Percentiles rank a stretch among this genome's conserved stretches.
Evolutionary conservation across 106 monocot species (phyloP).

Genomic region (Dendrobium huoshanense): DNA sequence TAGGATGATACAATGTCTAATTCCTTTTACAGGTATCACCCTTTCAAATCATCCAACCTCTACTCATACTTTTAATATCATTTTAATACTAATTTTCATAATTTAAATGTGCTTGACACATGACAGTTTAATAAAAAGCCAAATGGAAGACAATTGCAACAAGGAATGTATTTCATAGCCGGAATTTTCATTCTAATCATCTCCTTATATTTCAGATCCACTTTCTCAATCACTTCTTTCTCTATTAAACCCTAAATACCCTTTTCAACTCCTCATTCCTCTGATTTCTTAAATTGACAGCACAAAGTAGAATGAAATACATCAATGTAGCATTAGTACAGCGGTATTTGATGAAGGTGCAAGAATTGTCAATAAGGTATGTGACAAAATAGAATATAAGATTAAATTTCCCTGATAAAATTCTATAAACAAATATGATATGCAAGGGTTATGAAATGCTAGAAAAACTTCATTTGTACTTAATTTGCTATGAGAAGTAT

Average conservation of each 20-base stretch:
- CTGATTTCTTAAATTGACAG: background rate
- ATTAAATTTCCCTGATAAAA: background rate
- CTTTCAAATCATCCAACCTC: background rate
- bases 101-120: background rate
- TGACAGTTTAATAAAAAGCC: background rate
- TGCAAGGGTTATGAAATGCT: background rate
- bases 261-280: background rate
- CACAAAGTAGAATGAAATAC: background rate
- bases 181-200: background rate
- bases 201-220: background rate
- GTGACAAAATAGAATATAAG: background rate
- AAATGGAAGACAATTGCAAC: background rate
- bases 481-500: background rate
- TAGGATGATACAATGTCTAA: background rate
- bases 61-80: background rate
- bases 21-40: background rate
- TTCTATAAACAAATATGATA: background rate
- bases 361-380: background rate
- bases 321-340: background rate
- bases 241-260: background rate
- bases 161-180: background rate
- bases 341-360: background rate
- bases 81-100: background rate
- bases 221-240: background rate
- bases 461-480: background rate